Conservation (phyloP, 2,329 filamentous ascomycete genomes). For the Ascochyta clinopodiicola region DNA sequence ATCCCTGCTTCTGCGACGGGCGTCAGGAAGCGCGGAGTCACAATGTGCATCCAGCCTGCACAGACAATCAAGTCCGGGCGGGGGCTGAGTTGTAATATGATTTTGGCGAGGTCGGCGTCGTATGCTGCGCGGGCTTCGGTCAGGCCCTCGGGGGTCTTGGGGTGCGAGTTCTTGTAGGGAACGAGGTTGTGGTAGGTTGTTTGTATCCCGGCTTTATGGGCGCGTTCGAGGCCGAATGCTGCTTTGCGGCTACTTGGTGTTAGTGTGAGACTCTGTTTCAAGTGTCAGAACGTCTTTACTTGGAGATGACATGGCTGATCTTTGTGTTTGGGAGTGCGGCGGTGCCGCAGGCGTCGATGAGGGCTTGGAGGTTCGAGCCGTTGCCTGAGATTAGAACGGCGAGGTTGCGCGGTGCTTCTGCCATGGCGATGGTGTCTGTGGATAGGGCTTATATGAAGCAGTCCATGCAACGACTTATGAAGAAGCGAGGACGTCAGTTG, state of each 20-base stretch:
- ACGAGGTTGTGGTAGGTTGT: slow-evolving; percentile 84
- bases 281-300: slow-evolving; percentile 25
- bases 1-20: slow-evolving; percentile 69
- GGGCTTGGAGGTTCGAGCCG: slow-evolving; percentile 80
- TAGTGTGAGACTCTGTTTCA: not conserved
- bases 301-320: slow-evolving; percentile 69
- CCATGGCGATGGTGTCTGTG: slow-evolving; percentile 19
- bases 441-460: not conserved
- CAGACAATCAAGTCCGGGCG: slow-evolving; percentile 77
- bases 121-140: slow-evolving; percentile 69
- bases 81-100: slow-evolving; percentile 65
- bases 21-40: slow-evolving; percentile 72
- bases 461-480: not conserved
- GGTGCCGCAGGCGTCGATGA: slow-evolving; percentile 67
- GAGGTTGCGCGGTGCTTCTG: slow-evolving; percentile 55
- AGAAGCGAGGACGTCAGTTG: not conserved
- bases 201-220: slow-evolving; percentile 67
- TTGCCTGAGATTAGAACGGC: slow-evolving; percentile 68
- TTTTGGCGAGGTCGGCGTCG: slow-evolving; percentile 74
- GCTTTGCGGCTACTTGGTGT: slow-evolving; percentile 53
- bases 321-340: slow-evolving; percentile 57
- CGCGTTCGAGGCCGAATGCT: slow-evolving; percentile 69
- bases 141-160: slow-evolving; percentile 44
- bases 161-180: slow-evolving; percentile 73
- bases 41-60: slow-evolving; percentile 85